Evolutionary conservation across 2,329 filamentous ascomycete genomes (phyloP).

Genomic region (Huntiella bhutanensis): DNA sequence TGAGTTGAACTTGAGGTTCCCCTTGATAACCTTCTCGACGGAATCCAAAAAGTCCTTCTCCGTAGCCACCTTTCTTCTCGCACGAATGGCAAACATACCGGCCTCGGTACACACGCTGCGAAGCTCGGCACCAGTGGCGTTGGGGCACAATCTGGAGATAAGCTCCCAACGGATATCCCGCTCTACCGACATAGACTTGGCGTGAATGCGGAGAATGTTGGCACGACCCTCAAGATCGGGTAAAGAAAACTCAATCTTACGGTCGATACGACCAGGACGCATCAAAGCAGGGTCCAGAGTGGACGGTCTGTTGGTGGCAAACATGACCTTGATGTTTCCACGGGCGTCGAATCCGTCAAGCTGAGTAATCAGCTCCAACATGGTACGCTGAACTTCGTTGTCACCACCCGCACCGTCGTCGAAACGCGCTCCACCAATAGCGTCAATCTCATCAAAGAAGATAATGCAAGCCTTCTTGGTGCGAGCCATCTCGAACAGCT

Average conservation of each 20-base stretch:
- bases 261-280: conserved; percentile 90
- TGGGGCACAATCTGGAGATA: conserved; percentile 90
- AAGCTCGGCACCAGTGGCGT: conserved; percentile 89
- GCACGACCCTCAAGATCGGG: conserved; percentile 93
- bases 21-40: conserved; percentile 99
- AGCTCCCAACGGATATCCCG: conserved; percentile 97
- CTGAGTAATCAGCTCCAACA: conserved; percentile 95
- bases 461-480: conserved; percentile 99
- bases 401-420: conserved; percentile 93
- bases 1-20: conserved; percentile 97
- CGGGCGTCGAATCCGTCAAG: conserved; percentile 89
- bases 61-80: conserved; percentile 86
- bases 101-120: conserved; percentile 94
- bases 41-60: conserved; percentile 98
- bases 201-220: conserved; percentile 95
- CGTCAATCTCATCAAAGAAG: conserved; percentile 90
- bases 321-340: conserved; percentile 99
- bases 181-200: conserved; percentile 99
- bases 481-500: conserved; percentile 97
- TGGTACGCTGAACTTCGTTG: conserved; percentile 94
- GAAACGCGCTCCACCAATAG: conserved; percentile 86
- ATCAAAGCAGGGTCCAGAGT: conserved; percentile 93
- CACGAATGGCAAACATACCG: conserved; percentile 94
- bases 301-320: conserved; percentile 89
- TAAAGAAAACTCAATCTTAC: conserved; percentile 96